A percentile compares a stretch with the other conserved stretches of the same genome.
phyloP scores from a whole-genome alignment of 805 yeast species.

The Saturnispora saitoi region DNA sequence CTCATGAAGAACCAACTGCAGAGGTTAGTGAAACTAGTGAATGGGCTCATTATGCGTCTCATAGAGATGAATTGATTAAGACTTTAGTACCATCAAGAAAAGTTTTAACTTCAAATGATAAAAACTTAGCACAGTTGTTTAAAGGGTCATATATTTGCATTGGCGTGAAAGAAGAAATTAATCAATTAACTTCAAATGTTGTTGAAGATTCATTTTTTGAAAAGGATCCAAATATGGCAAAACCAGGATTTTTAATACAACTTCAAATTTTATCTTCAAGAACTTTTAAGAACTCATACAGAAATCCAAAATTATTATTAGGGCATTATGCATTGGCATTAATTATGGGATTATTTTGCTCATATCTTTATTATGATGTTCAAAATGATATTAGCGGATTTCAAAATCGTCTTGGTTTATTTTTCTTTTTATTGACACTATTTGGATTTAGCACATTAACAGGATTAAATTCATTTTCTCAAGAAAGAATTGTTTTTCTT shows the following conservation, averaged over 20 bases:
- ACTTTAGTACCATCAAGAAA: constrained; percentile 12
- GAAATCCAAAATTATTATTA: constrained; percentile 83
- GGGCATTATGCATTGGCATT: constrained; percentile 77
- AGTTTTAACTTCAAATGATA: constrained; percentile 7
- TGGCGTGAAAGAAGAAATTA: constrained; percentile 35
- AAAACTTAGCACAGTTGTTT: constrained; percentile 18
- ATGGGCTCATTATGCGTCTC: constrained; percentile 82
- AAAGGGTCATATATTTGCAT: constrained; percentile 31
- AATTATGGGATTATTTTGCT: constrained; percentile 75
- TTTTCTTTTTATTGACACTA: constrained; percentile 81
- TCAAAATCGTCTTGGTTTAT: constrained; percentile 89
- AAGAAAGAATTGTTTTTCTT: constrained; percentile 81
- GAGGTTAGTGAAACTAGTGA: constrained; percentile 44
- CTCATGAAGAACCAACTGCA: constrained; percentile 22
- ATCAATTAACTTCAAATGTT: constrained; percentile 9
- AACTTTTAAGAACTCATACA: constrained; percentile 83
- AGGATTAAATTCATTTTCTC: constrained; percentile 80
- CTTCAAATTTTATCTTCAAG: constrained; percentile 69
- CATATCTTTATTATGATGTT: constrained; percentile 74
- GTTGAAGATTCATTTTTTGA: constrained; percentile 18
- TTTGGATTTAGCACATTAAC: constrained; percentile 94
- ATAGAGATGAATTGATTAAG: constrained; percentile 56
- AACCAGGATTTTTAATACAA: constrained; percentile 59
- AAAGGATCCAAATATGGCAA: constrained; percentile 28
- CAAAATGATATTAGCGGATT: constrained; percentile 90